A percentile compares a stretch with the other conserved stretches of the same genome.
Conservation (phyloP, 1,284 basidiomycete species). For the Melampsora larici-populina region DNA sequence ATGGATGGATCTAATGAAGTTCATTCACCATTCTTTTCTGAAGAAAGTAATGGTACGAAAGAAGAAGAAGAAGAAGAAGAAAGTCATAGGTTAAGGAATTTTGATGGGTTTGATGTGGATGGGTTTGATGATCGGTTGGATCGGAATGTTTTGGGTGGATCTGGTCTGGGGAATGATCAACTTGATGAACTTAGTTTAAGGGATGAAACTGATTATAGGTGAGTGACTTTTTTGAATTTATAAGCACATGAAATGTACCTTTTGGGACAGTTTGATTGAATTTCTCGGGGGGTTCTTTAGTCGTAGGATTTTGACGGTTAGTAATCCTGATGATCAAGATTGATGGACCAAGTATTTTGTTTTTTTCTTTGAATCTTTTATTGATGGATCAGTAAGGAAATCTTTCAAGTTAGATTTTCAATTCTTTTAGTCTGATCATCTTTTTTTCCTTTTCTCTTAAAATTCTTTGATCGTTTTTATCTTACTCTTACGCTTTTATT, state of each 20-base stretch:
- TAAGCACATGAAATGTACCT: no score
- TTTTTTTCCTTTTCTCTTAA: not conserved
- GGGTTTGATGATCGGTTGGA: no score
- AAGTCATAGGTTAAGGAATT: no score
- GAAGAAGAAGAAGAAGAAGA: no score
- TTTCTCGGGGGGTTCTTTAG: no score
- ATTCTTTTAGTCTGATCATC: not conserved
- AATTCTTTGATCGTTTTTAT: not conserved
- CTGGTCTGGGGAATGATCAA: not conserved
- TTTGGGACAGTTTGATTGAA: no score
- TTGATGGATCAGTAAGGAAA: not conserved
- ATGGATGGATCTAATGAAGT: no score
- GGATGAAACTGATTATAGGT: conserved; percentile 27
- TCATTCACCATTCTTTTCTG: no score
- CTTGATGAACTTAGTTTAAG: not conserved
- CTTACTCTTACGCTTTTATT: not conserved
- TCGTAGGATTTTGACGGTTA: conserved; percentile 24
- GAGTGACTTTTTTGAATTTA: not conserved
- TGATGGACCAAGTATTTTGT: not conserved
- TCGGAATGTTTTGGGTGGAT: no score
- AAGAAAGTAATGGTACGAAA: no score
- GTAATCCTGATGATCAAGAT: conserved; percentile 25
- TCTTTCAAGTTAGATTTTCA: not conserved
- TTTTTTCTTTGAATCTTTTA: not conserved
- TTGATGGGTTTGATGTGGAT: no score